These are phyloP conservation scores for Ilex aquifolium DNA, from an alignment of 257 asterid species.

Conservation along the genomic window DNA sequence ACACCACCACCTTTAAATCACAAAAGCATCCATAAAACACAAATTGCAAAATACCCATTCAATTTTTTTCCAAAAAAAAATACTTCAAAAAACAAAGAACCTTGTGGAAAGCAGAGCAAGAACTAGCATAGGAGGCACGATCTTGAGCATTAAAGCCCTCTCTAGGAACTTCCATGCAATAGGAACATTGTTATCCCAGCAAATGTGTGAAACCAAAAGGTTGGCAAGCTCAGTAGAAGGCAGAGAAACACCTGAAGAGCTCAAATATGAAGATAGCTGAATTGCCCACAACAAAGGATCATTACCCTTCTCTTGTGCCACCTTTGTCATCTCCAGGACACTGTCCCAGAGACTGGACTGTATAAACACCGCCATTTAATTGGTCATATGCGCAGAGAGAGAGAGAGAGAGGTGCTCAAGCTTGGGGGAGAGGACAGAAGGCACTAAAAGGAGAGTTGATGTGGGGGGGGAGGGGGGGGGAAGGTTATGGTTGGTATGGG, in stretches of 20 bases:
- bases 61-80: background rate
- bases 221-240: slow-evolving; percentile 69
- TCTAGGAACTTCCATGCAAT: slow-evolving; percentile 86
- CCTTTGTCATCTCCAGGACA: slow-evolving; percentile 61
- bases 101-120: slow-evolving; percentile 77
- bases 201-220: slow-evolving; percentile 71
- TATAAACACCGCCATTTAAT: slow-evolving; percentile 44
- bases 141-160: slow-evolving; percentile 66
- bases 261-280: slow-evolving; percentile 64
- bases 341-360: slow-evolving; percentile 46
- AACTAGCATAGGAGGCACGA: slow-evolving; percentile 74
- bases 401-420: background rate
- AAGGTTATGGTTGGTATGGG: background rate
- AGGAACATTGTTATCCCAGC: slow-evolving; percentile 93
- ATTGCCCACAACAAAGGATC: slow-evolving; percentile 83
- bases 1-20: no score
- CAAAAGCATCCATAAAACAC: no score
- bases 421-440: background rate
- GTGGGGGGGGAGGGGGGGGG: background rate
- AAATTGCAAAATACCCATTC: no score
- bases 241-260: slow-evolving; percentile 54
- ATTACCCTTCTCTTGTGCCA: slow-evolving; percentile 62
- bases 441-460: background rate
- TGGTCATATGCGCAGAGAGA: slow-evolving; percentile 16
- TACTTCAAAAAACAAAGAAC: slow-evolving; percentile 21